A percentile compares a stretch with the other conserved stretches of the same genome.
Conservation (phyloP, 371 early-diverging fungal species). For the Mortierella sp. region DNA sequence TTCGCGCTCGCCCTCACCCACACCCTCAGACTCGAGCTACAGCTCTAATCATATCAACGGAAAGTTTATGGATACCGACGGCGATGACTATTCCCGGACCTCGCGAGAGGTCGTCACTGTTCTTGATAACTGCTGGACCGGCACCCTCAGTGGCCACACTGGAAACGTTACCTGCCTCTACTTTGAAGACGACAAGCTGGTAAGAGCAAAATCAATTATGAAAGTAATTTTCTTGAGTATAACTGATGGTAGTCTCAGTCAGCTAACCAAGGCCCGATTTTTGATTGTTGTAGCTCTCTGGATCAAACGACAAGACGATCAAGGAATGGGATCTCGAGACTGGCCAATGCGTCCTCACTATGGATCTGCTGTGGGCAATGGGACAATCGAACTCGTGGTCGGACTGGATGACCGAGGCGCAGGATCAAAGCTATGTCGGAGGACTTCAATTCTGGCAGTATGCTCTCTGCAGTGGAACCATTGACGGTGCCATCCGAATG, state of each 20-base stretch:
- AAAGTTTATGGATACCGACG: conserved; percentile 19
- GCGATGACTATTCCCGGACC: conserved; percentile 24
- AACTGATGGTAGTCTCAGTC: not conserved
- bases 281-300: conserved; percentile 69
- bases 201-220: conserved; percentile 29
- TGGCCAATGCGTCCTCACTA: conserved; percentile 72
- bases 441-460: conserved; percentile 86
- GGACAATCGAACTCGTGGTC: conserved; percentile 49
- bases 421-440: conserved; percentile 68
- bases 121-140: conserved; percentile 58
- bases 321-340: conserved; percentile 91
- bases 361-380: conserved; percentile 82
- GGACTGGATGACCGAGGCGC: conserved; percentile 37
- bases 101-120: conserved; percentile 51
- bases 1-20: conserved; percentile 59
- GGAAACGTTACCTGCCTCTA: conserved; percentile 69
- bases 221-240: not conserved
- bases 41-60: conserved; percentile 37
- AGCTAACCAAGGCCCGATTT: not conserved
- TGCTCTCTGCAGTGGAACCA: conserved; percentile 88
- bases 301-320: conserved; percentile 90
- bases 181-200: conserved; percentile 62
- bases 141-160: conserved; percentile 68
- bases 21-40: conserved; percentile 52
- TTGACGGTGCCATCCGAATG: conserved; percentile 89